Conservation (phyloP, 1,284 basidiomycete species). For the Kwoniella shivajii region DNA sequence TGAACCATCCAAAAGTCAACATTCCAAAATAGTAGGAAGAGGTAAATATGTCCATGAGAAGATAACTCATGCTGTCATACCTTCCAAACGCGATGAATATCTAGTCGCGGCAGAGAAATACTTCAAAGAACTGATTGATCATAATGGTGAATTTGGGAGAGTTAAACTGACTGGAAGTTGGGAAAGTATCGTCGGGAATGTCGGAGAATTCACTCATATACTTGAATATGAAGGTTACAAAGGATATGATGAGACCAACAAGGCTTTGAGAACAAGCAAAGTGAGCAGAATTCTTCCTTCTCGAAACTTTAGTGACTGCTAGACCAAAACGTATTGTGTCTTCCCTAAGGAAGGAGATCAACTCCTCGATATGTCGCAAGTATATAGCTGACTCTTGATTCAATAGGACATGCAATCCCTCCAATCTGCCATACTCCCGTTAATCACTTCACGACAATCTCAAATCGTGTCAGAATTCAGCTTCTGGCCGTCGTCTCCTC, state of each 20-base stretch:
- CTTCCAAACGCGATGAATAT: slow-evolving; percentile 75
- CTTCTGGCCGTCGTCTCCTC: slow-evolving; percentile 86
- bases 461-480: slow-evolving; percentile 91
- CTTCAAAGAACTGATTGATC: slow-evolving; percentile 72
- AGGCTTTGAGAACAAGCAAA: slow-evolving; percentile 28
- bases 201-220: slow-evolving; percentile 73
- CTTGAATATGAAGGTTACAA: slow-evolving; percentile 87
- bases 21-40: slow-evolving; percentile 78
- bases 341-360: too few species aligned
- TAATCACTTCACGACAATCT: slow-evolving; percentile 67
- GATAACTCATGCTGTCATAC: slow-evolving; percentile 82
- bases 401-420: slow-evolving; percentile 27
- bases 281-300: slow-evolving; percentile 22
- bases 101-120: slow-evolving; percentile 80
- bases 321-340: too few species aligned
- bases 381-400: background rate
- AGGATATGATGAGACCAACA: slow-evolving; percentile 66
- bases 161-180: slow-evolving; percentile 89
- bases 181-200: slow-evolving; percentile 81
- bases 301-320: too few species aligned
- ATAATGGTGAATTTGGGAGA: slow-evolving; percentile 60
- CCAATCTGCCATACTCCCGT: slow-evolving; percentile 64
- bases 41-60: slow-evolving; percentile 80
- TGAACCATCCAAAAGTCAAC: slow-evolving; percentile 63
- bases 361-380: background rate